Evolutionary conservation across 768 basidiomycete species (phyloP).

Genomic region (Mycena crocata): DNA sequence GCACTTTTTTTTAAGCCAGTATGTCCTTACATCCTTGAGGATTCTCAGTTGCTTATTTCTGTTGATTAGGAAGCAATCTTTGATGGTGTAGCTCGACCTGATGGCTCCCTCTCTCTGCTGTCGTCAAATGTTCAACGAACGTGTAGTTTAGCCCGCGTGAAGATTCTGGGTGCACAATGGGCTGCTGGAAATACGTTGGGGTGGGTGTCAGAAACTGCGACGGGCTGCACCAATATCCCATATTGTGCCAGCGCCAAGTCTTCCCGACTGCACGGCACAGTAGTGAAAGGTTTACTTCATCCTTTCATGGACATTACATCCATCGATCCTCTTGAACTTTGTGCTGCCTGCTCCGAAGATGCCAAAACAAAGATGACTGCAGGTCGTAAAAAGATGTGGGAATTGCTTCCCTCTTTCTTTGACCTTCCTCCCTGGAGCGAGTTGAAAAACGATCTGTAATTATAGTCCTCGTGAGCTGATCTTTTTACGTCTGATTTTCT

Average conservation of each 20-base stretch:
- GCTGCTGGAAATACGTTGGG: constrained; percentile 11
- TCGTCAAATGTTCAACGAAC: constrained; percentile 21
- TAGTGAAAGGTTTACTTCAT: constrained; percentile 5
- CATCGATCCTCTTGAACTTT: constrained; percentile 10
- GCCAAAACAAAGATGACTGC: constrained; percentile 12
- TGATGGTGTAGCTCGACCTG: constrained; percentile 19
- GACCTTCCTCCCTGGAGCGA: constrained; percentile 29
- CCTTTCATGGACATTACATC: constrained; percentile 7
- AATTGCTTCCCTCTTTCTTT: constrained; percentile 26
- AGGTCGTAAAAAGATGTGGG: constrained; percentile 30
- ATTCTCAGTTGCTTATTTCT: background rate
- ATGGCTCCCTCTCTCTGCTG: constrained; percentile 23
- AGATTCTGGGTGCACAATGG: constrained; percentile 26
- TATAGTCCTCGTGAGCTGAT: background rate
- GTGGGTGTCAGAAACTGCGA: constrained; percentile 8
- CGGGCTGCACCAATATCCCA: background rate
- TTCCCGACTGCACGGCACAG: constrained; percentile 1
- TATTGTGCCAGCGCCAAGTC: background rate
- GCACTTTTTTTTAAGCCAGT: background rate
- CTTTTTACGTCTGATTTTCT: too few relatives aligned
- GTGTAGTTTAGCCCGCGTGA: constrained; percentile 14
- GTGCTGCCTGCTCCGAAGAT: constrained; percentile 3
- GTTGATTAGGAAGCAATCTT: constrained; percentile 7
- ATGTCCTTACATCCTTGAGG: background rate
- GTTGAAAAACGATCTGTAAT: constrained; percentile 23